Conservation (phyloP, 2,329 filamentous ascomycete species). For the Ascosphaera apis region DNA sequence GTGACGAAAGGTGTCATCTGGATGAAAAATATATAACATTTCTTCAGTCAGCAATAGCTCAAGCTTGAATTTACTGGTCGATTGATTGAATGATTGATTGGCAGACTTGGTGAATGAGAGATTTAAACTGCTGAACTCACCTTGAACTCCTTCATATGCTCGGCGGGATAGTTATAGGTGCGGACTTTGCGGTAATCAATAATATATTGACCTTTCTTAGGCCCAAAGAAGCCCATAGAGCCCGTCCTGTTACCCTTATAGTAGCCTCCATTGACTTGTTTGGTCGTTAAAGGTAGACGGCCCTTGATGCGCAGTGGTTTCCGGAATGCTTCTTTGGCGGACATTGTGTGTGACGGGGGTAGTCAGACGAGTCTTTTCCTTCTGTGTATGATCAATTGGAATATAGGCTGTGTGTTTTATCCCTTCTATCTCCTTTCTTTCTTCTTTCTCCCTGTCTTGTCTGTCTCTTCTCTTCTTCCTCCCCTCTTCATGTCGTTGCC, state of each 20-base stretch:
- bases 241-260: conserved; percentile 93
- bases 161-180: conserved; percentile 61
- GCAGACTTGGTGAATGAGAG: conserved; percentile 2
- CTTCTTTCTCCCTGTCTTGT: no score
- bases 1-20: conserved; percentile 25
- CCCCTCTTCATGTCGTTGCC: no score
- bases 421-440: neutral
- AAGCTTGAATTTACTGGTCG: neutral
- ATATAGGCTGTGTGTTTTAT: no score
- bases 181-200: conserved; percentile 76
- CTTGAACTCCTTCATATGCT: conserved; percentile 46
- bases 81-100: conserved; percentile 2
- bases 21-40: neutral
- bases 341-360: no score
- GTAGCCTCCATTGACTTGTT: conserved; percentile 78
- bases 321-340: no score
- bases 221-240: conserved; percentile 61
- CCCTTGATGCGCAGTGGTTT: conserved; percentile 35
- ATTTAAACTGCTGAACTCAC: conserved; percentile 25
- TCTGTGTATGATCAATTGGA: no score
- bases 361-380: no score
- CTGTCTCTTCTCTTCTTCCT: no score
- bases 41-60: neutral
- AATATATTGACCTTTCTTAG: conserved; percentile 31
- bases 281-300: conserved; percentile 69